phyloP scores from a whole-genome alignment of 176 grass and related monocot species.

The Puya raimondii region DNA sequence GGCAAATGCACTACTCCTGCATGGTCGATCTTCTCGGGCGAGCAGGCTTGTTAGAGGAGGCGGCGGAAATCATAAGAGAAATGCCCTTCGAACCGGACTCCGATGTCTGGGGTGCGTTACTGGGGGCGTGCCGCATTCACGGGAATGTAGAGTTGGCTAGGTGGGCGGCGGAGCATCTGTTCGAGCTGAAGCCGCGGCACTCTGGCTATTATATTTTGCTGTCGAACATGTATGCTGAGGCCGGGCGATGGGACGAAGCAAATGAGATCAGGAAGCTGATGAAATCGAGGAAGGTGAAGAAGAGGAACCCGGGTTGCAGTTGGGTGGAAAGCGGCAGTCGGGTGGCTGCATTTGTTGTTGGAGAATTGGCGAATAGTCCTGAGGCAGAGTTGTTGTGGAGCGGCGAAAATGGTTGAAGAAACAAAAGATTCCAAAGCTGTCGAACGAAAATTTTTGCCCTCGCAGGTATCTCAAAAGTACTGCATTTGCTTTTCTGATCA shows the following conservation, averaged over 20 bases:
- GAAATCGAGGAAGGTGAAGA: slow-evolving; percentile 73
- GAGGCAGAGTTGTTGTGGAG: not conserved
- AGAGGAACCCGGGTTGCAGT: slow-evolving; percentile 61
- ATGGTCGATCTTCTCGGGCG: slow-evolving; percentile 88
- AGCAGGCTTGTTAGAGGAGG: slow-evolving; percentile 52
- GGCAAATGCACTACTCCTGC: slow-evolving; percentile 83
- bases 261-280: slow-evolving; percentile 56
- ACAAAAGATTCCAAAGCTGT: too few species aligned
- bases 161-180: slow-evolving; percentile 71
- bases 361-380: slow-evolving; percentile 13
- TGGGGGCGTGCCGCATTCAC: slow-evolving; percentile 78
- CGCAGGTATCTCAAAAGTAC: too few species aligned
- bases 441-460: too few species aligned
- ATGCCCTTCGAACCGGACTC: slow-evolving; percentile 77
- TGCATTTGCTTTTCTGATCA: too few species aligned
- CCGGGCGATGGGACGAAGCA: slow-evolving; percentile 67
- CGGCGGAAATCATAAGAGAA: slow-evolving; percentile 47
- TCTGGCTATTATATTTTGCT: slow-evolving; percentile 75
- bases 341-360: slow-evolving; percentile 38
- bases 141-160: slow-evolving; percentile 59
- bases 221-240: slow-evolving; percentile 77
- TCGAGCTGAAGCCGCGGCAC: slow-evolving; percentile 64
- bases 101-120: slow-evolving; percentile 81
- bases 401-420: not conserved
- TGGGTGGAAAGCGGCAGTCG: slow-evolving; percentile 63